A percentile compares a stretch with the other conserved stretches of the same genome.
Conservation (phyloP, 371 early-diverging fungal species). For the Nematocida ausubeli region DNA sequence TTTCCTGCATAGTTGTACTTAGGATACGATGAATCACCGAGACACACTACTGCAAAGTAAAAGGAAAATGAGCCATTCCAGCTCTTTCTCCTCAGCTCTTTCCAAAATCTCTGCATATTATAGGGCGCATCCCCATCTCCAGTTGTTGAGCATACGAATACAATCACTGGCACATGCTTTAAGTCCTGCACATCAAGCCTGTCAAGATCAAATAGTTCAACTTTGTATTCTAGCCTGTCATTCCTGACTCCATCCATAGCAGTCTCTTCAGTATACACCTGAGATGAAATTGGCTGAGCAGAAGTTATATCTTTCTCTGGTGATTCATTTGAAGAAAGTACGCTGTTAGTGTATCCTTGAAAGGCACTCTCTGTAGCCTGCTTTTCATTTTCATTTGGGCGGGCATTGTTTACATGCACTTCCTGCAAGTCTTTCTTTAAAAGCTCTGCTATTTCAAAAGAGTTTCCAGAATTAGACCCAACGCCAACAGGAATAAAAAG, state of each 20-base stretch:
- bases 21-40: conserved; percentile 66
- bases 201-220: background rate
- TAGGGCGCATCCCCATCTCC: conserved; percentile 66
- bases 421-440: conserved; percentile 17
- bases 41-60: conserved; percentile 63
- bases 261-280: no score
- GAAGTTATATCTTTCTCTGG: no score
- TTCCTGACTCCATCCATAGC: no score
- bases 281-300: no score
- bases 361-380: no score
- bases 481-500: conserved; percentile 61
- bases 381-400: no score
- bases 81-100: conserved; percentile 41
- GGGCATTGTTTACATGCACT: background rate
- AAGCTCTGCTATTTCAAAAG: conserved; percentile 48
- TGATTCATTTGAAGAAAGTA: no score
- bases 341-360: no score
- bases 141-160: conserved; percentile 67
- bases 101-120: conserved; percentile 61
- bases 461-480: conserved; percentile 64
- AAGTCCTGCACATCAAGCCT: background rate
- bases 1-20: conserved; percentile 85
- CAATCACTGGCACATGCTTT: conserved; percentile 32
- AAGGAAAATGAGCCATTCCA: conserved; percentile 40
- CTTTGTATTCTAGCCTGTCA: no score